Percentiles rank a stretch among this genome's conserved stretches.
Conservation (phyloP, 1,284 basidiomycete species). For the Schizophyllum amplum region DNA sequence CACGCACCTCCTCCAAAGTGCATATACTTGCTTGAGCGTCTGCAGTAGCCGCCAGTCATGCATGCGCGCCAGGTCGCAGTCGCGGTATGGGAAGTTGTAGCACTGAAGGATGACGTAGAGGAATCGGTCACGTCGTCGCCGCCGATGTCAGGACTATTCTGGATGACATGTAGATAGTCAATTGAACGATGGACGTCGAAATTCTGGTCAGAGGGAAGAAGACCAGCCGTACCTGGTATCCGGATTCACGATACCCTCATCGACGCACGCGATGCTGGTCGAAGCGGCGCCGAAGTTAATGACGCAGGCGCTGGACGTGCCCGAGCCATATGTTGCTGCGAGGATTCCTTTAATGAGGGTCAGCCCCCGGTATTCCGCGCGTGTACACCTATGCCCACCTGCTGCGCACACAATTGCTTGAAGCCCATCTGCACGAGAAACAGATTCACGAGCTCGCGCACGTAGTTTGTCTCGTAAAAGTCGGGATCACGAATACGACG, state of each 20-base stretch:
- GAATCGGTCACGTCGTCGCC: constrained; percentile 90
- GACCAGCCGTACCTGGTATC: constrained; percentile 76
- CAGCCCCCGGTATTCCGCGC: background rate
- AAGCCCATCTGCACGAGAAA: constrained; percentile 83
- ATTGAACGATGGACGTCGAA: background rate
- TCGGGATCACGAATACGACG: constrained; percentile 87
- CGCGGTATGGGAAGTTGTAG: constrained; percentile 85
- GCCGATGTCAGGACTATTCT: constrained; percentile 83
- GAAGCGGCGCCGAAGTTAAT: constrained; percentile 88
- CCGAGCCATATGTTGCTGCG: constrained; percentile 95
- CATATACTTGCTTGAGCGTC: constrained; percentile 78
- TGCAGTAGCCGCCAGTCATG: constrained; percentile 90
- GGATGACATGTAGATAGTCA: constrained; percentile 7
- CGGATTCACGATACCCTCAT: constrained; percentile 84
- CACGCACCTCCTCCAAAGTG: constrained; percentile 75
- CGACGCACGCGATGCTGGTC: constrained; percentile 89
- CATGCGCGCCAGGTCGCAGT: constrained; percentile 64
- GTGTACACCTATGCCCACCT: constrained; percentile 39
- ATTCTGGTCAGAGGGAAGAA: background rate
- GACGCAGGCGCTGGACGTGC: constrained; percentile 90
- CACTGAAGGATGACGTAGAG: constrained; percentile 74
- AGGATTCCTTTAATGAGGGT: constrained; percentile 60
- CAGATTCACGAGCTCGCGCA: constrained; percentile 73
- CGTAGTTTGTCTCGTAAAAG: constrained; percentile 79
- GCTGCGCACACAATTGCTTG: constrained; percentile 84